phyloP scores from a whole-genome alignment of 2,329 filamentous ascomycete genomes.

The Chrysoporthe austroafricana region DNA sequence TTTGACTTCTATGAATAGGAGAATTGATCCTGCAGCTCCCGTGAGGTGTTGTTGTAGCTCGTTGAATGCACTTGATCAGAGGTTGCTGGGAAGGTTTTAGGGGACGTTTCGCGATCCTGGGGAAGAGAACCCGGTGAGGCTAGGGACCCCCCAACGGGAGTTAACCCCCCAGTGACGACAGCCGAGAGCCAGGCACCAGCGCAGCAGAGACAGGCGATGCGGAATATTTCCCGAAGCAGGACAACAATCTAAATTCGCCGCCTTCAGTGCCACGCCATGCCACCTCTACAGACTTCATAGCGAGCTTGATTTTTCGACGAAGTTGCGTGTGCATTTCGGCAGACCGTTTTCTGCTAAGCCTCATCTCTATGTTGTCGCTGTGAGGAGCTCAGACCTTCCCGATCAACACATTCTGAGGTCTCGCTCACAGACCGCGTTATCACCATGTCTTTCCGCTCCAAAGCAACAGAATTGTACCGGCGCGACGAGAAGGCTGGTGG shows the following conservation, averaged over 20 bases:
- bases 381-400: background rate
- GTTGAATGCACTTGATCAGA: background rate
- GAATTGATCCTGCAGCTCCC: background rate
- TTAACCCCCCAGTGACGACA: constrained; percentile 4
- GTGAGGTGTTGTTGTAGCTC: constrained; percentile 1
- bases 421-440: background rate
- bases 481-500: constrained; percentile 49
- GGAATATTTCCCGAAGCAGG: constrained; percentile 16
- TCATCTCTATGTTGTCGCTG: background rate
- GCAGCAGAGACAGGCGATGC: background rate
- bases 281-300: background rate
- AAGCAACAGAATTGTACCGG: constrained; percentile 48
- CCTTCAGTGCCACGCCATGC: constrained; percentile 20
- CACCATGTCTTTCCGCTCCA: constrained; percentile 43
- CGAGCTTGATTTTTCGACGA: constrained; percentile 10
- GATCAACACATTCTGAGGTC: background rate
- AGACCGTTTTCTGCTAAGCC: constrained; percentile 16
- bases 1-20: background rate
- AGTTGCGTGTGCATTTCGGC: constrained; percentile 28
- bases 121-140: background rate
- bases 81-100: constrained; percentile 1
- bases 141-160: background rate
- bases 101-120: constrained; percentile 8
- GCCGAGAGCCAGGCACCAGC: background rate
- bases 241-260: constrained; percentile 9